Conservation (phyloP, 1,284 basidiomycete species). For the Coniferiporia sulphurascens region DNA sequence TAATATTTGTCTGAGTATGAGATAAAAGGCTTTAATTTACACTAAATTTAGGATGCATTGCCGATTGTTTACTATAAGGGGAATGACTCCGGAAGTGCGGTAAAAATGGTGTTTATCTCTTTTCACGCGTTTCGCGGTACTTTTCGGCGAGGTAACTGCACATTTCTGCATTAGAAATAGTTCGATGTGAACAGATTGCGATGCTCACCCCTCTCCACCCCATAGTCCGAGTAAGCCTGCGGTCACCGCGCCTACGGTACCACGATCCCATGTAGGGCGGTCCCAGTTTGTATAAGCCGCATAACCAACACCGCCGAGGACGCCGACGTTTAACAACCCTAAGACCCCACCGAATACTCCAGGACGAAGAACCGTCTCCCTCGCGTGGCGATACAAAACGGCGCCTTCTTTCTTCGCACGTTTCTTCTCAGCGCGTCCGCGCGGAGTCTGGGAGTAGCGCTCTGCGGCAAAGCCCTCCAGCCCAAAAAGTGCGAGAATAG, state of each 20-base stretch:
- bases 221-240: slow-evolving; percentile 63
- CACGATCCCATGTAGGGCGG: slow-evolving; percentile 63
- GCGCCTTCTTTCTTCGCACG: slow-evolving; percentile 61
- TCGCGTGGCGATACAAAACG: slow-evolving; percentile 51
- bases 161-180: neutral
- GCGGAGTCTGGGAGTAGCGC: slow-evolving; percentile 55
- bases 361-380: slow-evolving; percentile 62
- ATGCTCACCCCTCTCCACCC: slow-evolving; percentile 47
- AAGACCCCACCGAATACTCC: slow-evolving; percentile 65
- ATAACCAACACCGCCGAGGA: slow-evolving; percentile 68
- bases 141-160: slow-evolving; percentile 3
- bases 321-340: slow-evolving; percentile 58
- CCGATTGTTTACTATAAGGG: neutral
- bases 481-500: slow-evolving; percentile 51
- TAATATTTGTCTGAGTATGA: too few species aligned
- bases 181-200: neutral
- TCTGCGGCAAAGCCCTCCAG: slow-evolving; percentile 64
- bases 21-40: too few species aligned
- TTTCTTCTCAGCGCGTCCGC: slow-evolving; percentile 52
- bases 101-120: neutral
- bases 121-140: slow-evolving; percentile 3
- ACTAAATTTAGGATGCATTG: neutral
- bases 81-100: neutral
- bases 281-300: slow-evolving; percentile 69
- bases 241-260: slow-evolving; percentile 57